Base-by-base conservation (phyloP, 345 rosid genomes). In the Citrus australasica region DNA sequence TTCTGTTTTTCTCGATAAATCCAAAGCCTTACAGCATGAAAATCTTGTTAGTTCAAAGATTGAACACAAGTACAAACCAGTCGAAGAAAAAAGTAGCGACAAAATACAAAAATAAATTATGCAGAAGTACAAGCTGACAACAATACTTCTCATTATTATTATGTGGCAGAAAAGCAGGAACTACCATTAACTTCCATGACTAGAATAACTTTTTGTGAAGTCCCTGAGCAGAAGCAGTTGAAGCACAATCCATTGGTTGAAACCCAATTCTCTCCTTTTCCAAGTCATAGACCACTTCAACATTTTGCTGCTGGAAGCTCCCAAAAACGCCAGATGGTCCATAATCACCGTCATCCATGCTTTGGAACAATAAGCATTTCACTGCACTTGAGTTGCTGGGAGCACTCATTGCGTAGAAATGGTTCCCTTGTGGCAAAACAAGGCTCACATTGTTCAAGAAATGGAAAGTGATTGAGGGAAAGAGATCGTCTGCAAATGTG, bases 241-340 rank as follows among this genome's bases (percentile, higher is more conserved):
- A 81, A 66, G 93, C 92, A 86, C 98, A 94, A 71, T 94, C 98
- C 90, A 82, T 89, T 17, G 91, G 82, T 73, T 80, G 95, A 85
- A 94, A 88, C 71, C 98, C 97, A 66, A 94, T 82, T 79, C 97
- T 93, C 63, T 85, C 91, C 21, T 88, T 88, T 86, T 84, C 89
- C 88, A 94, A 82, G 81, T 94, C 97, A 85, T 94, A 93, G 16
- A 92, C 90, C 37, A 94, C 92, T 74, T 89, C 78, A 77, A 93
- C 83, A 79, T 94, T 88, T 65, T 93, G 98, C 67, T 94, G 98
- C 25, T 94, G 98, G 84, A 92, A 94, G 82, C 92, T 93, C 82
- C 97, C 97, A 9, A 90, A 89, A 17, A 93, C 90, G 4, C 90
- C 97, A 2, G 93, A 94, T 0, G 97, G 97, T 69, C 98, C 98